phyloP scores from a whole-genome alignment of 768 basidiomycete genomes.

The Leccinum sublutescens region DNA sequence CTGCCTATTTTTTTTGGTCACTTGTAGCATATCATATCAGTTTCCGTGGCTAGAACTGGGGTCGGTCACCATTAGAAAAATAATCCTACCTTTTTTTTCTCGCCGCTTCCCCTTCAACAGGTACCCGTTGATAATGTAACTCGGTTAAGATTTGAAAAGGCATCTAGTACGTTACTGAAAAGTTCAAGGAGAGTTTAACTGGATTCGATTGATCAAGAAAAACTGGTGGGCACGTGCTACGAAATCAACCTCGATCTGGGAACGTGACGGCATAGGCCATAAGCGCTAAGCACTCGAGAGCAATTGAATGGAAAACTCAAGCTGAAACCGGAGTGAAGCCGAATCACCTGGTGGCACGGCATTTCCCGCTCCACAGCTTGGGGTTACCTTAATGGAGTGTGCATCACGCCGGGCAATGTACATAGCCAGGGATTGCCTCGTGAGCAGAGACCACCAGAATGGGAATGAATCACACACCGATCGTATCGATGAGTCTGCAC shows the following conservation, averaged over 20 bases:
- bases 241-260: neutral
- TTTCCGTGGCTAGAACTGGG: conserved; percentile 17
- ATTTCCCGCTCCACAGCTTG: neutral
- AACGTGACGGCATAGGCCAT: neutral
- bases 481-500: neutral
- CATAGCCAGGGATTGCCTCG: neutral
- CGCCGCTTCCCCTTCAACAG: neutral
- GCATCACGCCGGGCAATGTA: no score
- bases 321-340: neutral
- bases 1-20: conserved; percentile 7
- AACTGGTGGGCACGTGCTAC: neutral
- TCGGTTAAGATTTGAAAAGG: neutral
- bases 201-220: neutral
- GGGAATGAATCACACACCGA: neutral
- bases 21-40: conserved; percentile 15
- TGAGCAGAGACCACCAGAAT: neutral
- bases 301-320: neutral
- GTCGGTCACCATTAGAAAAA: conserved; percentile 11
- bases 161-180: neutral
- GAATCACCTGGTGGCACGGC: neutral
- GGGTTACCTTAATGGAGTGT: neutral
- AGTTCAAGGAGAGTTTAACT: neutral
- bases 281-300: neutral
- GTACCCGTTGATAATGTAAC: neutral
- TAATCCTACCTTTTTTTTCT: neutral